Evolutionary conservation across 1,284 basidiomycete genomes (phyloP), one percentile per base, ranked within the genome.

Genomic region (Cryptococcus maquisensis): DNA sequence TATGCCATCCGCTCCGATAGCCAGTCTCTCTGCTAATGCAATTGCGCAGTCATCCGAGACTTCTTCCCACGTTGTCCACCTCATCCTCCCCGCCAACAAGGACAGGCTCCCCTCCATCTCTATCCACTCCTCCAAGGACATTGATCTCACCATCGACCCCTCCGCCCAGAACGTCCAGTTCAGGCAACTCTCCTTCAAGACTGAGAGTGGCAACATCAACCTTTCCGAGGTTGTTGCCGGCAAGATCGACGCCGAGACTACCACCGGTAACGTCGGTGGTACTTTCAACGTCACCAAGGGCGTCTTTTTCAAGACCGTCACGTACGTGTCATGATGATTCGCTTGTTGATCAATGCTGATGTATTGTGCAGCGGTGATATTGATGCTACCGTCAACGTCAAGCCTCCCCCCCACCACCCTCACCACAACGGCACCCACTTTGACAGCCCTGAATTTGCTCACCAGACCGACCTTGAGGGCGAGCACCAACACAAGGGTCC

Each of bases 231-330:
- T 57, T 9, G 51, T 52, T 16, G 61, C 49, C 7, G 38, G 51
- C 21, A 26, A 45, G 7, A 37, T 62, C 3, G 40, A 58, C 16
- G 35, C 67, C 49, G 48, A 63, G 49, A 55, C 60, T 20, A 39
- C 48, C 32, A 44, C 36, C 1, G 64, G 65, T 10, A 42, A 50
- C 37, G 58, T 72, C 35, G 52, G 40, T 1, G 70, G 70, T 15
- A 60, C 51, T 3, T 72, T 63, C 60, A 69, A 69, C 50, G 67
- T 72, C 43, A 54, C 63, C 8, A 51, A 51, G 23, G 39, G 38
- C 5, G 26, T 70, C 42, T 39, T 58, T 7, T 52, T 72, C 37
- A 44, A 54, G 40, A 65, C 70, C 3, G 42, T 66, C 21, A 61
- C 63, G 18, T 51, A 24, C 24, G 52, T 54, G n/a, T 15, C 12